phyloP scores from a whole-genome alignment of 1,284 basidiomycete genomes.

The Amylostereum areolatum region DNA sequence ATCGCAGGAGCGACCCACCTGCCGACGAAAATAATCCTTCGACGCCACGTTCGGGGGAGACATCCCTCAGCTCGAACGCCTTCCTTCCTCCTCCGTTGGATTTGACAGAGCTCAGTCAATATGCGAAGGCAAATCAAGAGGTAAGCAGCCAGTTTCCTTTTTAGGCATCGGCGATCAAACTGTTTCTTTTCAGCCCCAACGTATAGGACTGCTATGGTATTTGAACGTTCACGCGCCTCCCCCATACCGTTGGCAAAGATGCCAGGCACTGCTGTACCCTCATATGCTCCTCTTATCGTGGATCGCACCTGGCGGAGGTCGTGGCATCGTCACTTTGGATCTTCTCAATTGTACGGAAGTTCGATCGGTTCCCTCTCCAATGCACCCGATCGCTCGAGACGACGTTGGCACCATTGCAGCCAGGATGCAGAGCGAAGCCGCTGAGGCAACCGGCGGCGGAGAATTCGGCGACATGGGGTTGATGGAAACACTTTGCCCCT shows the following conservation, averaged over 20 bases:
- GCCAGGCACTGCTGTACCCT: constrained; percentile 77
- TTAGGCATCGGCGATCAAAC: constrained; percentile 7
- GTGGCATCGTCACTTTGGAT: constrained; percentile 79
- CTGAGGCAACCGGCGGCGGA: constrained; percentile 34
- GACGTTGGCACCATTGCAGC: constrained; percentile 84
- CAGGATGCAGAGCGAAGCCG: constrained; percentile 46
- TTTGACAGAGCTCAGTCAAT: constrained; percentile 39
- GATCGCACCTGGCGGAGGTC: constrained; percentile 72
- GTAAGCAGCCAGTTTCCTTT: constrained; percentile 27
- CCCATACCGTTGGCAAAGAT: constrained; percentile 79
- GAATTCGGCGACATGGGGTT: constrained; percentile 35
- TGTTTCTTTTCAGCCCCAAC: constrained; percentile 54
- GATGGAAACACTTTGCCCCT: constrained; percentile 75
- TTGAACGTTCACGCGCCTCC: constrained; percentile 80
- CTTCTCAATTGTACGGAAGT: constrained; percentile 80
- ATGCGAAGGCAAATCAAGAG: constrained; percentile 33
- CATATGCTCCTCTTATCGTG: constrained; percentile 78
- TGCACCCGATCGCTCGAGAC: constrained; percentile 69
- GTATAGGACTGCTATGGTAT: constrained; percentile 82
- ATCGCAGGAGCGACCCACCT: constrained; percentile 9
- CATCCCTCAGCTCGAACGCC: constrained; percentile 23
- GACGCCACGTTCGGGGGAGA: constrained; percentile 20
- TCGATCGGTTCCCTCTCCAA: constrained; percentile 70
- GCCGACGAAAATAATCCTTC: constrained; percentile 9
- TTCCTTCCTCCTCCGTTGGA: constrained; percentile 39